Evolutionary conservation across 306 rosid genomes (phyloP).

Genomic region (Vicia villosa): DNA sequence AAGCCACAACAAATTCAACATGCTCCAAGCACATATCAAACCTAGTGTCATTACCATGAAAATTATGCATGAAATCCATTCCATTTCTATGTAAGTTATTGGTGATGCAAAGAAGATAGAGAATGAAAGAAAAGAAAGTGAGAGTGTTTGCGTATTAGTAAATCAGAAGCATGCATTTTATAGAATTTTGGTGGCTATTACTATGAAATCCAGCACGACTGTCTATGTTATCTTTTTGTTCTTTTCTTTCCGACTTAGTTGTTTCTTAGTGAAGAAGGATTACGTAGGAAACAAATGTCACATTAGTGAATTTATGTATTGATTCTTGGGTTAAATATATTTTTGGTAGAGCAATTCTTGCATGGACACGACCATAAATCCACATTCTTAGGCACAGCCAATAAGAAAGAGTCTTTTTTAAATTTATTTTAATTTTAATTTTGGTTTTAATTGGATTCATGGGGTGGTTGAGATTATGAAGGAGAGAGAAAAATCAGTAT

Average conservation of each 20-base stretch:
- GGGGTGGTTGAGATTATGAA: too few species aligned
- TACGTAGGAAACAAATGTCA: too few species aligned
- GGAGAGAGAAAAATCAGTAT: too few species aligned
- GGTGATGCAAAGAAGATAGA: background rate
- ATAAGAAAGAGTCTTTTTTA: too few species aligned
- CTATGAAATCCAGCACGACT: background rate
- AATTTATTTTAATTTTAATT: too few species aligned
- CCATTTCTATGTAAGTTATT: background rate
- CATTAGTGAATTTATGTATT: too few species aligned
- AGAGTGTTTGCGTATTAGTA: background rate
- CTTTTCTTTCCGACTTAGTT: background rate
- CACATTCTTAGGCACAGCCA: too few species aligned
- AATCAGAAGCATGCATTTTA: background rate
- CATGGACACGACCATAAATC: too few species aligned
- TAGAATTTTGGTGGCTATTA: background rate
- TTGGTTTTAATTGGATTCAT: too few species aligned
- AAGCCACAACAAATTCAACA: constrained; percentile 51
- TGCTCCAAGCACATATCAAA: constrained; percentile 41
- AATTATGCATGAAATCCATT: constrained; percentile 5
- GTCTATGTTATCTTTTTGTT: background rate
- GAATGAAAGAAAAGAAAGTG: background rate
- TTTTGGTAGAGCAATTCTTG: too few species aligned
- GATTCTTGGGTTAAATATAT: too few species aligned
- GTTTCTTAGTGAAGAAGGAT: background rate
- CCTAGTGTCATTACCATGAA: background rate